A percentile compares a stretch with the other conserved stretches of the same genome.
phyloP scores from a whole-genome alignment of 495 filamentous ascomycete species.

The Xylaria bambusicola region DNA sequence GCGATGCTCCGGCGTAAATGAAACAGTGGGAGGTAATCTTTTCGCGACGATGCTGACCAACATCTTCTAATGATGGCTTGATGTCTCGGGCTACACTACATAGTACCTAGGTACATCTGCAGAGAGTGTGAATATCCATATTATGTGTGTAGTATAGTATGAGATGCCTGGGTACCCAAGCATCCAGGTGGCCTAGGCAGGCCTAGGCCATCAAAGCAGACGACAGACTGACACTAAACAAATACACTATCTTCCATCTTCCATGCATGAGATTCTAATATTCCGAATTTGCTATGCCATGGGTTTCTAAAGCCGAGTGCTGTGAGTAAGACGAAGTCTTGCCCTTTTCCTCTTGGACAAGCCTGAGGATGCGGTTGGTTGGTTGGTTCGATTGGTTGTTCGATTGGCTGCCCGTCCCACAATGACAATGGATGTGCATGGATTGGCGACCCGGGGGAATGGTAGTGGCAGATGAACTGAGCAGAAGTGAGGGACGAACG shows the following conservation, averaged over 20 bases:
- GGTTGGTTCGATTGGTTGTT: too few species aligned
- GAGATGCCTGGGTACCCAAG: background rate
- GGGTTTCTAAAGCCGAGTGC: conserved; percentile 1
- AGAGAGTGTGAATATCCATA: too few species aligned
- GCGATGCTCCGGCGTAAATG: conserved; percentile 3
- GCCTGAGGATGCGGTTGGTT: too few species aligned
- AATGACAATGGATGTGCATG: background rate
- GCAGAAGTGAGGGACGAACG: background rate
- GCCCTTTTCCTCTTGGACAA: too few species aligned
- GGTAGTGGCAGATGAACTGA: conserved; percentile 5
- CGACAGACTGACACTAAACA: too few species aligned
- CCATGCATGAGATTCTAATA: conserved; percentile 8
- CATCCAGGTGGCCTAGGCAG: background rate
- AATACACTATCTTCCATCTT: too few species aligned
- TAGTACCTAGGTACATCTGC: too few species aligned
- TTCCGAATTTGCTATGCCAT: background rate
- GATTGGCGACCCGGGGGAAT: conserved; percentile 11
- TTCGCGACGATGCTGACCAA: background rate
- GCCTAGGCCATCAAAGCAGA: too few species aligned
- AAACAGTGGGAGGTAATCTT: too few species aligned
- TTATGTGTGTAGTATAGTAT: too few species aligned
- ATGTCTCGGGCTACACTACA: background rate
- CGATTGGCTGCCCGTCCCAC: background rate
- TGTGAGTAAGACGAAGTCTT: too few species aligned
- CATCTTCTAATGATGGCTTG: background rate